phyloP scores from a whole-genome alignment of 1,284 basidiomycete genomes.

The Trichosporon faecale region DNA sequence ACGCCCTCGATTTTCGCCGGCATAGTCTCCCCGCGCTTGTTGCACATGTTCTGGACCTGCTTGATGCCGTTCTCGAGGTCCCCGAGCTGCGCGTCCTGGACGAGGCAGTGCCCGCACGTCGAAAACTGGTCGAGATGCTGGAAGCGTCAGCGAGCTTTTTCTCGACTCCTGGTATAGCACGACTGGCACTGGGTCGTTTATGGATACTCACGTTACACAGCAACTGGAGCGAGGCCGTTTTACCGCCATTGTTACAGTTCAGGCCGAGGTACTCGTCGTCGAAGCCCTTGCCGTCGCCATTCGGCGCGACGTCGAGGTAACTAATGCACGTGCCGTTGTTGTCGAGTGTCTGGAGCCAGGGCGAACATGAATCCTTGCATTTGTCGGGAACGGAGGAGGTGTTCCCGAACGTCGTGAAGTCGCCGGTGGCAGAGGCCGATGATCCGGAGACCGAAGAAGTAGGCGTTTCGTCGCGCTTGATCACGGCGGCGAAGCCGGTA shows the following conservation, averaged over 20 bases:
- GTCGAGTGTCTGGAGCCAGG: not conserved
- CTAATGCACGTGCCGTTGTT: not conserved
- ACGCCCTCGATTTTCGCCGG: not conserved
- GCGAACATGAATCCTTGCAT: not conserved
- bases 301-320: not conserved
- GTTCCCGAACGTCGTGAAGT: not conserved
- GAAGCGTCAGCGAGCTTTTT: too few relatives aligned
- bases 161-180: too few relatives aligned
- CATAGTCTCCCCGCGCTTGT: not conserved
- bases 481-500: not conserved
- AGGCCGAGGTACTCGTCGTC: not conserved
- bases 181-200: too few relatives aligned
- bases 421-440: not conserved
- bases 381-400: not conserved
- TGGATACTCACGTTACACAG: not conserved
- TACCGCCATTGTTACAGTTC: not conserved
- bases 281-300: not conserved
- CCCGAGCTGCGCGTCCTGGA: not conserved
- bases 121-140: not conserved
- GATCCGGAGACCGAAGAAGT: not conserved
- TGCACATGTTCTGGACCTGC: not conserved
- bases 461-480: not conserved
- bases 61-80: not conserved
- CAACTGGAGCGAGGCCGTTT: not conserved
- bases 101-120: not conserved